Conservation (phyloP, 441 rosid genomes). For the Aquilaria agallochum region DNA sequence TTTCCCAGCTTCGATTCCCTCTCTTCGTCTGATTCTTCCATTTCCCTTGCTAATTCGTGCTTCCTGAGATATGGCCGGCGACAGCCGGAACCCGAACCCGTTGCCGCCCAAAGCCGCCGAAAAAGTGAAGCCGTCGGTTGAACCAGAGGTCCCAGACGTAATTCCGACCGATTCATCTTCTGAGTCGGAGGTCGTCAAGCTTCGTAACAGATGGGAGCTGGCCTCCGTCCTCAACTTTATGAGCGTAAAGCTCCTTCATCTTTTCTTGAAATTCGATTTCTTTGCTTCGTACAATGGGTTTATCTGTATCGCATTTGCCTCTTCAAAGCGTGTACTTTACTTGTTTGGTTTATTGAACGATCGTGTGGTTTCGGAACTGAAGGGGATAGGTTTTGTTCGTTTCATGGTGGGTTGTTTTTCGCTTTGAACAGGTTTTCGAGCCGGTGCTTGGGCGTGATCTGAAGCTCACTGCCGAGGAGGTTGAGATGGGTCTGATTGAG, state of each 20-base stretch:
- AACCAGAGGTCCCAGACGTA: conserved; percentile 16
- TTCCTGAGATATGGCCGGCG: conserved; percentile 32
- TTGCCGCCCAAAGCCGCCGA: conserved; percentile 7
- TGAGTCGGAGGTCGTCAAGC: conserved; percentile 35
- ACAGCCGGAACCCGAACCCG: conserved; percentile 20
- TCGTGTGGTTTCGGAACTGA: background rate
- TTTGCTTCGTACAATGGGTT: conserved; percentile 2
- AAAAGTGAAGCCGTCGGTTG: conserved; percentile 4
- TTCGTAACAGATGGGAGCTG: conserved; percentile 88
- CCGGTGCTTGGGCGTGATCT: conserved; percentile 47
- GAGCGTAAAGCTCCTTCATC: conserved; percentile 29
- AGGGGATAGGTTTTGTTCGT: background rate
- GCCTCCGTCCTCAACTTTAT: conserved; percentile 87
- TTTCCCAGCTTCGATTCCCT: background rate
- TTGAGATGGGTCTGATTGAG: conserved; percentile 62
- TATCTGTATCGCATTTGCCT: background rate
- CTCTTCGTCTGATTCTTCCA: background rate
- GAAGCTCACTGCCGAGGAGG: conserved; percentile 69
- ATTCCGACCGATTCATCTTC: conserved; percentile 23
- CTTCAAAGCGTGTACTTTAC: background rate
- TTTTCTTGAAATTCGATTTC: background rate
- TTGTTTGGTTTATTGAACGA: background rate
- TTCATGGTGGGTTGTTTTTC: conserved; percentile 8
- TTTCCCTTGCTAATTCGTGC: conserved; percentile 1
- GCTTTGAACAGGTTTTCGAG: conserved; percentile 56